Percentiles rank a stretch among this genome's conserved stretches.
These are phyloP conservation scores for Xenoacremonium recifei DNA, from an alignment of 2,329 filamentous ascomycete species.

Conservation along the genomic window DNA sequence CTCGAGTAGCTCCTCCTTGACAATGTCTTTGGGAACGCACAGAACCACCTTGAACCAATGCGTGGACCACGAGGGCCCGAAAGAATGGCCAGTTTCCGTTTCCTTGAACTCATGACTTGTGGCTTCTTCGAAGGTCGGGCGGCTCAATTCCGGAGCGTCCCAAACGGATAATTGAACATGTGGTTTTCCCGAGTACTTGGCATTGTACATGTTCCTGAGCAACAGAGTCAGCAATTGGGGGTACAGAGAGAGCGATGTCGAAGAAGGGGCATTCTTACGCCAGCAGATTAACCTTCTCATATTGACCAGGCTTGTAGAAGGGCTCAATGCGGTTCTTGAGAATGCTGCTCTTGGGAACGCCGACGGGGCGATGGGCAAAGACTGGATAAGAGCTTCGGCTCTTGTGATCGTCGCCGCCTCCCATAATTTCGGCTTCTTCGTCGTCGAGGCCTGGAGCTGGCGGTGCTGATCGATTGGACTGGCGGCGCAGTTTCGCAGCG, in stretches of 20 bases:
- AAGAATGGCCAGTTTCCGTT: conserved; percentile 72
- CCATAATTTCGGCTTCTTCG: conserved; percentile 47
- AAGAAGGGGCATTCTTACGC: conserved; percentile 49
- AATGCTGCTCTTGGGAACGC: conserved; percentile 80
- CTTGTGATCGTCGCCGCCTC: conserved; percentile 44
- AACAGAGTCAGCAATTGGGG: conserved; percentile 10
- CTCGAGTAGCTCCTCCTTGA: conserved; percentile 79
- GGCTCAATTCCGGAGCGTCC: conserved; percentile 73
- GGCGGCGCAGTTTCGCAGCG: conserved; percentile 26
- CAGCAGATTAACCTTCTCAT: conserved; percentile 70
- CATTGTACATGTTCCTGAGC: conserved; percentile 38
- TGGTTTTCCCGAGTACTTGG: conserved; percentile 59
- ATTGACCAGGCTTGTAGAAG: conserved; percentile 79
- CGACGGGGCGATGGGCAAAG: conserved; percentile 54
- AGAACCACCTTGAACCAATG: conserved; percentile 93
- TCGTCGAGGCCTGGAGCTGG: conserved; percentile 29
- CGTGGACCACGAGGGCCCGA: conserved; percentile 95
- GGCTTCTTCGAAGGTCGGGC: conserved; percentile 86
- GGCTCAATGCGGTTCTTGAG: conserved; percentile 80
- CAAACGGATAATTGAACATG: conserved; percentile 85
- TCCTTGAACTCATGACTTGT: conserved; percentile 70
- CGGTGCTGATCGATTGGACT: conserved; percentile 38
- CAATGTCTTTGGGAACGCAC: conserved; percentile 71
- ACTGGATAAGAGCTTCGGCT: conserved; percentile 49
- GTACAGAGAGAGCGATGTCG: not conserved